A percentile compares a stretch with the other conserved stretches of the same genome.
phyloP scores from a whole-genome alignment of 2,329 filamentous ascomycete species.

The Fusarium aywerte region DNA sequence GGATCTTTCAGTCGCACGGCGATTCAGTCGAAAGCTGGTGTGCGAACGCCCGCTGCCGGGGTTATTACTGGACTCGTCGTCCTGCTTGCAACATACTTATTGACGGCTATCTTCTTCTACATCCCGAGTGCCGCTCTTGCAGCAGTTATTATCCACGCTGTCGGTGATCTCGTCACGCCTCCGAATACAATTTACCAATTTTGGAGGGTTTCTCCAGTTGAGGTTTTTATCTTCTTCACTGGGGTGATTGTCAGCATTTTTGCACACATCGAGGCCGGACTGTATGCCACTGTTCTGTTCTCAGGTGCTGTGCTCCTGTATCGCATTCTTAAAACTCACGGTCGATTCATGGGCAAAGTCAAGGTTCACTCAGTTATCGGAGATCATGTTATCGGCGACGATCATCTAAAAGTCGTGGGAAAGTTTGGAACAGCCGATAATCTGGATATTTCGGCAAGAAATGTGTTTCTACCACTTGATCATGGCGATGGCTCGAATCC shows the following conservation, averaged over 20 bases:
- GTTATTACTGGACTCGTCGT: conserved; percentile 88
- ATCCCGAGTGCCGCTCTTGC: conserved; percentile 84
- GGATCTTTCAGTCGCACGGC: conserved; percentile 97
- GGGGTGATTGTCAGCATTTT: conserved; percentile 94
- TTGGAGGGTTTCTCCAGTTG: conserved; percentile 90
- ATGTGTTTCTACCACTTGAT: conserved; percentile 87
- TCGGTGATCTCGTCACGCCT: conserved; percentile 89
- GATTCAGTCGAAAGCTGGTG: conserved; percentile 96
- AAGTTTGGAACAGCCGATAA: conserved; percentile 68
- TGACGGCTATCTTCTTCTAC: conserved; percentile 92
- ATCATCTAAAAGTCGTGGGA: conserved; percentile 58
- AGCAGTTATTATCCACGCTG: conserved; percentile 94
- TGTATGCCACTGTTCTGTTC: conserved; percentile 85
- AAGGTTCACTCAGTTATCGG: conserved; percentile 82
- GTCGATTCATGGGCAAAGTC: conserved; percentile 78
- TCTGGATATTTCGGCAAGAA: conserved; percentile 67
- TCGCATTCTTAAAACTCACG: conserved; percentile 83
- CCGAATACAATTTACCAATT: conserved; percentile 95
- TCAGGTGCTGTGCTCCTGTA: conserved; percentile 84
- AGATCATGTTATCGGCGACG: conserved; percentile 76
- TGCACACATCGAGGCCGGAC: conserved; percentile 86
- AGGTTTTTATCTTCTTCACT: conserved; percentile 91
- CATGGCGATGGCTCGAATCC: conserved; percentile 94
- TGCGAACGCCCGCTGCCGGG: conserved; percentile 89
- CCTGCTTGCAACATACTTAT: conserved; percentile 86